Conservation (phyloP, 75 land plant species). For the Gnetum montanum region DNA sequence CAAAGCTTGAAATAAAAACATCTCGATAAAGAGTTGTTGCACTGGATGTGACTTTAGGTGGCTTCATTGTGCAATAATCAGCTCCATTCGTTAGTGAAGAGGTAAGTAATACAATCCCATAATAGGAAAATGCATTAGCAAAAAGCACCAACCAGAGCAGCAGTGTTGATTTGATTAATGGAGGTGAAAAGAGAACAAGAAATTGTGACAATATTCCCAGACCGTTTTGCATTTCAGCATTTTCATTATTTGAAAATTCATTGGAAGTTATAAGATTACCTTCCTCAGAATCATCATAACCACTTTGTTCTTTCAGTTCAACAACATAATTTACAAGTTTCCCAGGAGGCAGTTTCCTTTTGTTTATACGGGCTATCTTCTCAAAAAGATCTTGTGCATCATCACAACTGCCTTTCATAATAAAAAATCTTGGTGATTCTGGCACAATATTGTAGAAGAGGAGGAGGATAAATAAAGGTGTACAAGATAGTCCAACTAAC, state of each 20-base stretch:
- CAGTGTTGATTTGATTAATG: constrained; percentile 29
- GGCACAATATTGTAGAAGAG: constrained; percentile 65
- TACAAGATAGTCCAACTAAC: constrained; percentile 75
- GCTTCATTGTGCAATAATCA: constrained; percentile 5
- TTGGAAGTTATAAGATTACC: constrained; percentile 5
- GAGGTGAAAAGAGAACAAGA: constrained; percentile 25
- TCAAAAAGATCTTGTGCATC: constrained; percentile 48
- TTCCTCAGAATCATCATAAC: constrained; percentile 8
- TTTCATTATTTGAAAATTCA: not conserved
- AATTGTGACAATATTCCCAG: not conserved
- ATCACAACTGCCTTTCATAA: constrained; percentile 47
- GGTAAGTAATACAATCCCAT: constrained; percentile 41
- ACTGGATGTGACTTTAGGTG: not conserved
- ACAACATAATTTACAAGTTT: constrained; percentile 32
- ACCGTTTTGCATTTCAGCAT: not conserved
- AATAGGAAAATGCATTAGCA: constrained; percentile 42
- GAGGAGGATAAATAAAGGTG: constrained; percentile 62
- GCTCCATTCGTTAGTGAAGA: constrained; percentile 23
- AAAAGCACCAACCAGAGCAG: constrained; percentile 38
- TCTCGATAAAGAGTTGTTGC: constrained; percentile 17
- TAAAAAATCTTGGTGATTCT: constrained; percentile 78
- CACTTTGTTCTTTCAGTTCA: constrained; percentile 3
- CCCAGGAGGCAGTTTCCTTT: constrained; percentile 53
- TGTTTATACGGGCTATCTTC: constrained; percentile 50
- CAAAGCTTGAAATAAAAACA: constrained; percentile 30